Evolutionary conservation across 306 rosid genomes (phyloP).

Genomic region (Rubus idaeus): DNA sequence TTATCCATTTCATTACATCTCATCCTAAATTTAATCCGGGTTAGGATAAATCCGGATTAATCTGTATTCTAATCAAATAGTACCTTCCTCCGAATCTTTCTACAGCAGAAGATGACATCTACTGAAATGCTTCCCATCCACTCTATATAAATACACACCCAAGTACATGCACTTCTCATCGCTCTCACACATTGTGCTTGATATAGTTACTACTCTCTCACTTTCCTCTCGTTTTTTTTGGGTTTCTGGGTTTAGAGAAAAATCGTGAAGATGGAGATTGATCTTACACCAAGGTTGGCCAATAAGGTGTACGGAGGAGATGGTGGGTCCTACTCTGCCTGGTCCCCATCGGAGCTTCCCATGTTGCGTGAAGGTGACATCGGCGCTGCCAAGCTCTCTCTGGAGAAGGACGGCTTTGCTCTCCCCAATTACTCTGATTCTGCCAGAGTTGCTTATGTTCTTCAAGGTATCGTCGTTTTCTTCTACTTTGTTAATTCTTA

Average conservation of each 20-base stretch:
- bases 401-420: slow-evolving; percentile 68
- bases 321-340: slow-evolving; percentile 67
- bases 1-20: not conserved
- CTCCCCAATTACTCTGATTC: slow-evolving; percentile 80
- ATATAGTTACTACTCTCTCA: not conserved
- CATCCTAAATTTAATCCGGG: not conserved
- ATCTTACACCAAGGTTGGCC: slow-evolving; percentile 71
- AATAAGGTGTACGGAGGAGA: slow-evolving; percentile 53
- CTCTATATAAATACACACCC: not conserved
- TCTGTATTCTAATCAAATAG: not conserved
- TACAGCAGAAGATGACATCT: not conserved
- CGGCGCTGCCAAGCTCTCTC: slow-evolving; percentile 73
- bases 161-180: not conserved
- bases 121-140: not conserved
- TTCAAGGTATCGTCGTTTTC: slow-evolving; percentile 54
- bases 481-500: not conserved
- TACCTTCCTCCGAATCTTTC: not conserved
- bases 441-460: slow-evolving; percentile 73
- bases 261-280: slow-evolving; percentile 51
- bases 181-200: not conserved
- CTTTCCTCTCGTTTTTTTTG: slow-evolving; percentile 8
- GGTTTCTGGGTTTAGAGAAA: not conserved
- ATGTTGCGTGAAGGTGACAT: slow-evolving; percentile 73
- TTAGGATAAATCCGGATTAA: not conserved
- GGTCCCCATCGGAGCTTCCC: slow-evolving; percentile 79